phyloP scores from a whole-genome alignment of 2,329 filamentous ascomycete species.

The Pleoardoris graminearum region DNA sequence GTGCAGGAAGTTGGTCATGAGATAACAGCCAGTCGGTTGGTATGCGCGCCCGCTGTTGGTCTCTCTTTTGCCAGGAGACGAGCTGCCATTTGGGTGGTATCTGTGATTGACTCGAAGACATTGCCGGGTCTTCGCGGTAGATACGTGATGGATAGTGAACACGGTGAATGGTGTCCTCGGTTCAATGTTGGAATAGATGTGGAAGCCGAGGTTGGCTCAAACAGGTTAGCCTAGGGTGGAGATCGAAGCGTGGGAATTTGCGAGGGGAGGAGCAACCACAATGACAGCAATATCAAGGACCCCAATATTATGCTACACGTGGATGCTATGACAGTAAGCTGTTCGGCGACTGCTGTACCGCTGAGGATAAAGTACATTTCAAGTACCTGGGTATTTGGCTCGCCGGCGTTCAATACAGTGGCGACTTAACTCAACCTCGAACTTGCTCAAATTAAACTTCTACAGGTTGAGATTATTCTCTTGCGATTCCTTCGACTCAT shows the following conservation, averaged over 20 bases:
- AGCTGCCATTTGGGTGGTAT: slow-evolving; percentile 42
- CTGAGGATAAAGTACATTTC: no score
- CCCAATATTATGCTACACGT: no score
- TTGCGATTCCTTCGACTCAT: no score
- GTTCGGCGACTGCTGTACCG: no score
- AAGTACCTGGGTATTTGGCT: no score
- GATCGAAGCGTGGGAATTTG: not conserved
- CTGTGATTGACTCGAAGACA: slow-evolving; percentile 8
- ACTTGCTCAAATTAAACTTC: no score
- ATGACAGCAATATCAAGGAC: no score
- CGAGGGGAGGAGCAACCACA: not conserved
- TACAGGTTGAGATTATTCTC: no score
- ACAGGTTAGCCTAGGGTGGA: not conserved
- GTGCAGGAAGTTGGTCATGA: slow-evolving; percentile 16
- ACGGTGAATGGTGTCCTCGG: not conserved
- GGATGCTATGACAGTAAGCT: no score
- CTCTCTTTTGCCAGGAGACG: slow-evolving; percentile 49
- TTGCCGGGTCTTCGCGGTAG: slow-evolving; percentile 9
- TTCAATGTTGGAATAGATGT: not conserved
- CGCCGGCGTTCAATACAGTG: no score
- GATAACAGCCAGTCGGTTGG: slow-evolving; percentile 51
- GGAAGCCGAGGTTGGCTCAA: slow-evolving; percentile 3
- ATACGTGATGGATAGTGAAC: no score
- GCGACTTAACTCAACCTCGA: no score
- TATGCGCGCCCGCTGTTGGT: slow-evolving; percentile 47